A percentile compares a stretch with the other conserved stretches of the same genome.
Evolutionary conservation across 306 rosid species (phyloP).

Genomic region (Fragaria ananassa): DNA sequence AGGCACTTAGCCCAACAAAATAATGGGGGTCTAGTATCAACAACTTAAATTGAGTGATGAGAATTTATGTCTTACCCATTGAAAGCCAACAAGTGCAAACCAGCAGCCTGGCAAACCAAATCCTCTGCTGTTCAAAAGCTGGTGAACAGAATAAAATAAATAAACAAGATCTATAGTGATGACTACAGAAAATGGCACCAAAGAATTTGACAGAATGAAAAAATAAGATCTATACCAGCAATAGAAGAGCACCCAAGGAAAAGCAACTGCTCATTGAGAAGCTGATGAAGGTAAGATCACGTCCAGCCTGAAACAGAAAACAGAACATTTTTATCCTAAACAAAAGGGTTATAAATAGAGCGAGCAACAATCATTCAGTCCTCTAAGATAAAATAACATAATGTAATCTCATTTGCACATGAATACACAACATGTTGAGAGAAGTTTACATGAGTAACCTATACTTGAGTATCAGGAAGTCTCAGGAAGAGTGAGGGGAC

Average conservation of each 20-base stretch:
- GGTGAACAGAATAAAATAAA: neutral
- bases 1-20: neutral
- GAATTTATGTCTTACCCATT: neutral
- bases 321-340: neutral
- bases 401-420: neutral
- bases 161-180: neutral
- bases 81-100: slow-evolving; percentile 2
- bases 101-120: slow-evolving; percentile 8
- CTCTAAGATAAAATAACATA: neutral
- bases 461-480: neutral
- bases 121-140: slow-evolving; percentile 4
- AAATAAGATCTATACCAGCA: neutral
- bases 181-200: neutral
- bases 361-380: neutral
- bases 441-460: neutral
- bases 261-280: slow-evolving; percentile 7
- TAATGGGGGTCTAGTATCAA: neutral
- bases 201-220: neutral
- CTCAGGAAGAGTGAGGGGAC: neutral
- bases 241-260: slow-evolving; percentile 10
- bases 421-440: neutral
- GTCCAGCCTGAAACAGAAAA: slow-evolving; percentile 5
- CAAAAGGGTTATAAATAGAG: neutral
- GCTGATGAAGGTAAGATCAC: slow-evolving; percentile 10
- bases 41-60: neutral